These are phyloP conservation scores for Dryas drummondii DNA, from an alignment of 306 rosid species.

Conservation along the genomic window DNA sequence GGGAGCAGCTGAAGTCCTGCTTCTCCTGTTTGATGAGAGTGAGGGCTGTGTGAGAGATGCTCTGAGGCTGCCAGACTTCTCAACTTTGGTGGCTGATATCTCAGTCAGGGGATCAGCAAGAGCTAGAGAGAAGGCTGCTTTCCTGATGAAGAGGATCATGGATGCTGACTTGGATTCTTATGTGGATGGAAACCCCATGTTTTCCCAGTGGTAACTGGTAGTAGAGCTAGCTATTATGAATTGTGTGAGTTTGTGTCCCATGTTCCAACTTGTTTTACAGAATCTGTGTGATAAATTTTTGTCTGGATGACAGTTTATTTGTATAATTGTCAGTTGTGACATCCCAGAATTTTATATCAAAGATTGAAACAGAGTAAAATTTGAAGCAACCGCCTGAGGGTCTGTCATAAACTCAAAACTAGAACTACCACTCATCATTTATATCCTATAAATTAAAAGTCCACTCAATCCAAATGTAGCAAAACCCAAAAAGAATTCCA, in stretches of 20 bases:
- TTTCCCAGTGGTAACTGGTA: conserved; percentile 19
- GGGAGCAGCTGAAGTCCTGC: conserved; percentile 71
- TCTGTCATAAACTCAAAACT: no score
- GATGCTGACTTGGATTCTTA: conserved; percentile 32
- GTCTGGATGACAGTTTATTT: neutral
- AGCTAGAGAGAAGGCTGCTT: conserved; percentile 62
- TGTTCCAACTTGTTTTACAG: neutral
- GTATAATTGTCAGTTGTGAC: neutral
- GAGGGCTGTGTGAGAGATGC: conserved; percentile 56
- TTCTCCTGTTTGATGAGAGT: conserved; percentile 68
- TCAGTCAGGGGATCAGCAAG: conserved; percentile 70
- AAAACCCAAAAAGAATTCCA: no score
- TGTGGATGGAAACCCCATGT: conserved; percentile 30
- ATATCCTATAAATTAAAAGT: no score
- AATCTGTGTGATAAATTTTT: neutral
- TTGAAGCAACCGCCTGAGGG: neutral
- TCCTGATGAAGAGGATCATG: conserved; percentile 60
- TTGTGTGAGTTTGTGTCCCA: neutral
- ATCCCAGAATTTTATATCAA: neutral
- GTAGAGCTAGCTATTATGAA: neutral
- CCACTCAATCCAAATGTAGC: no score
- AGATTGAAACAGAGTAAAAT: neutral
- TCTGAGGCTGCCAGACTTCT: conserved; percentile 45
- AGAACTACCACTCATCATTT: no score
- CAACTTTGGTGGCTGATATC: conserved; percentile 55